Evolutionary conservation across 140 eudicot species (phyloP).

Genomic region (Artemisia princeps): DNA sequence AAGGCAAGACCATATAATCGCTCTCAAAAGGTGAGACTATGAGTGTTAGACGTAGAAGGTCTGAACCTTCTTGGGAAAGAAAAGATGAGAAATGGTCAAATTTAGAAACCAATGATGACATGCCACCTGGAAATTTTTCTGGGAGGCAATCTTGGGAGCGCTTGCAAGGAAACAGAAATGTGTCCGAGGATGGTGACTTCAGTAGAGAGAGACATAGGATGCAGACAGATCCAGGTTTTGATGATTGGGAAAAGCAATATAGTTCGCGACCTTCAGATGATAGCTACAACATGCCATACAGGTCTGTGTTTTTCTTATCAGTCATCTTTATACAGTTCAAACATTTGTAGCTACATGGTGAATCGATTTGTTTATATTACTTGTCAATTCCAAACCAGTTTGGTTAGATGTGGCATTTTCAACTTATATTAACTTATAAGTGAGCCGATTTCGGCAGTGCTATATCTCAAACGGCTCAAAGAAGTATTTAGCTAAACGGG

Average conservation of each 20-base stretch:
- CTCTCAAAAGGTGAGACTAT: constrained; percentile 27
- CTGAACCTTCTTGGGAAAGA: constrained; percentile 40
- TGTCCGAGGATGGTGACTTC: constrained; percentile 29
- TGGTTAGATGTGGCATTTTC: neutral
- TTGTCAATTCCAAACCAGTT: too few relatives aligned
- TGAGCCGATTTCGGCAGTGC: neutral
- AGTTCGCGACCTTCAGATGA: constrained; percentile 36
- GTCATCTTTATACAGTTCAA: constrained; percentile 13
- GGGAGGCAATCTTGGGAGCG: constrained; percentile 34
- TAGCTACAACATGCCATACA: constrained; percentile 35
- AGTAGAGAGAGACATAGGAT: constrained; percentile 31
- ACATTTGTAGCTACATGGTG: constrained; percentile 2
- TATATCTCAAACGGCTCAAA: neutral
- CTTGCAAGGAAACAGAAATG: constrained; percentile 27
- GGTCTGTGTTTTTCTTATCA: constrained; percentile 35
- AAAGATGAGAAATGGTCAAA: constrained; percentile 44
- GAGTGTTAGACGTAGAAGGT: constrained; percentile 52
- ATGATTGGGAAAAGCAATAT: constrained; percentile 40
- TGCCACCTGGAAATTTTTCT: constrained; percentile 27
- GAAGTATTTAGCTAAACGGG: neutral
- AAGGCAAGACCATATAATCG: constrained; percentile 12
- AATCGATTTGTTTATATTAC: too few relatives aligned
- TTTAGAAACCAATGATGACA: constrained; percentile 23
- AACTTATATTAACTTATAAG: neutral
- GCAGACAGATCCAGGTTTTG: constrained; percentile 28